Base-by-base conservation (phyloP, 1,139 yeast genomes). In the Candida sp. region DNA sequence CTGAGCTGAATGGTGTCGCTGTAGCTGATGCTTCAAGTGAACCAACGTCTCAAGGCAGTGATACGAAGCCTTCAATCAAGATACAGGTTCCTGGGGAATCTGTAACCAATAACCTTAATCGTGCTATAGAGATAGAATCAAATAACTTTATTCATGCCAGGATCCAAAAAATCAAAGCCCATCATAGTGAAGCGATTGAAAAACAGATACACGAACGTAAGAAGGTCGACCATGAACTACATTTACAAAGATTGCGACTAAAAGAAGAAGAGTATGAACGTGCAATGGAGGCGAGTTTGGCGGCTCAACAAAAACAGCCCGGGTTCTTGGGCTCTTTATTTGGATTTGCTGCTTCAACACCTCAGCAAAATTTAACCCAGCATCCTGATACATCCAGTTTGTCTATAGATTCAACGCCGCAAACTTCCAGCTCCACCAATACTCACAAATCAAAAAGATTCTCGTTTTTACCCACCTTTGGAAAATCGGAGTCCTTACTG, bases 221-320 rank as follows among this genome's bases (percentile, higher is more conserved):
- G 45, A 59, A 68, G 21, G 60, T 58, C 47, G 78, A 73, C 47
- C 75, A 73, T 48, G 77, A 73, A 46, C 43, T 56, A 39, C 68
- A 68, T 44, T 58, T 73, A 22, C 61, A 58, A 42, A 63, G 73
- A 45, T 53, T 72, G 40, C 64, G 61, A 47, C 51, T 57, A 43
- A 71, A 66, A 52, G 77, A 73, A 49, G 75, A 68, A 45, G 73
- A 71, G 46, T 70, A 70, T 44, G 77, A 70, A 40, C 52, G 55
- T 42, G 63, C 61, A 23, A 39, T 70, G 35, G 51, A 56, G 33
- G 58, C 61, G 4, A 68, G 67, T 4, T 56, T 64, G 0, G 52
- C 50, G 22, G 63, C 57, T 22, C 53, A 55, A 40, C 54, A 49
- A 30, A 61, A 59, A 43, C 54, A 51, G 12, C 46, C 52, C 8